phyloP scores from a whole-genome alignment of 306 rosid genomes.

The Calophaca sinica region DNA sequence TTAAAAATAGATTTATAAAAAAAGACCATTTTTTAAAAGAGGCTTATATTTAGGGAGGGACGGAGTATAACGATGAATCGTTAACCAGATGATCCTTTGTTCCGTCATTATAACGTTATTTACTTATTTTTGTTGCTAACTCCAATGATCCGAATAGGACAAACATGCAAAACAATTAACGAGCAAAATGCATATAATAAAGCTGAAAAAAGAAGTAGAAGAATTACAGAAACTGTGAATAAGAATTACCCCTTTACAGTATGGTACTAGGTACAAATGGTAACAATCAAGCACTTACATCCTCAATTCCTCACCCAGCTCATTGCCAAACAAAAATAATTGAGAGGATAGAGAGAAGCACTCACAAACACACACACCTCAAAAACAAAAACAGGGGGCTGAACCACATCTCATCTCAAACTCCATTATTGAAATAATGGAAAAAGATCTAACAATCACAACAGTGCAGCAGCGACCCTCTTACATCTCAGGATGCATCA shows the following conservation, averaged over 20 bases:
- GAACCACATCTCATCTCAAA: constrained; percentile 1
- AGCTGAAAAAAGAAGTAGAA: not conserved
- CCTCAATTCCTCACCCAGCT: not conserved
- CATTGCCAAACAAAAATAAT: constrained; percentile 35
- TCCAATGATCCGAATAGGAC: constrained; percentile 12
- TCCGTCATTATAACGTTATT: not conserved
- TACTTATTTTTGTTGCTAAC: constrained; percentile 6
- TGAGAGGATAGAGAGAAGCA: constrained; percentile 40
- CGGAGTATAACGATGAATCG: no score
- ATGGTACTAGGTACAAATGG: constrained; percentile 27
- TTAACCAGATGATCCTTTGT: no score
- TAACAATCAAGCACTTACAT: constrained; percentile 30
- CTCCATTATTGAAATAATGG: constrained; percentile 51
- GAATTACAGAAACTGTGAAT: not conserved
- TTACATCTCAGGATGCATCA: constrained; percentile 36
- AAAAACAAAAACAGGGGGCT: not conserved
- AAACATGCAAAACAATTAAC: constrained; percentile 26
- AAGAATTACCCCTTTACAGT: constrained; percentile 37
- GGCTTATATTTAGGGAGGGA: no score
- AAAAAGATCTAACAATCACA: constrained; percentile 46
- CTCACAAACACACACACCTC: not conserved
- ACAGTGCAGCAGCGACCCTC: not conserved
- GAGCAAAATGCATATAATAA: constrained; percentile 23
- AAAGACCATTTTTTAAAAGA: no score
- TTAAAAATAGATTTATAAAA: no score